Evolutionary conservation across 2,329 filamentous ascomycete genomes (phyloP).

Genomic region (Diaporthe sp.): DNA sequence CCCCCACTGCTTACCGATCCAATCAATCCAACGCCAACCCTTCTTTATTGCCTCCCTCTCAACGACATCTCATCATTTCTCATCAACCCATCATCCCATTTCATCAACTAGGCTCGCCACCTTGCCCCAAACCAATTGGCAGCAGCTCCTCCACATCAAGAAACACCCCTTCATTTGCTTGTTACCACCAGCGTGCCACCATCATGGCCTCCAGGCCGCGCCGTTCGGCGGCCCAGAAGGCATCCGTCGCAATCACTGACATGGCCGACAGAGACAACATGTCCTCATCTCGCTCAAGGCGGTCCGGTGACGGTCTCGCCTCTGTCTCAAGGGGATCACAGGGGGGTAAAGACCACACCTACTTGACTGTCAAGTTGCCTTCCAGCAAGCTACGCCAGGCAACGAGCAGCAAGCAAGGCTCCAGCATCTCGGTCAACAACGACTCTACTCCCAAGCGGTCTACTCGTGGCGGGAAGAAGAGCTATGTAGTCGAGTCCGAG

Average conservation of each 20-base stretch:
- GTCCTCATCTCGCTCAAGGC: conserved; percentile 63
- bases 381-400: conserved; percentile 66
- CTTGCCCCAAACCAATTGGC: background rate
- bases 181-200: background rate
- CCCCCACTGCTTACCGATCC: conserved; percentile 39
- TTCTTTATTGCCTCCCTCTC: conserved; percentile 16
- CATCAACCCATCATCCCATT: conserved; percentile 4
- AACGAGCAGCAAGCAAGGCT: conserved; percentile 56
- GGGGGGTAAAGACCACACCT: conserved; percentile 60
- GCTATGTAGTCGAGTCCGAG: conserved; percentile 70
- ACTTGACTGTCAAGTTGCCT: conserved; percentile 66
- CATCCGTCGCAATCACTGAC: conserved; percentile 63
- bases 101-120: conserved; percentile 1
- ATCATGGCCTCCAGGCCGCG: conserved; percentile 64
- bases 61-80: conserved; percentile 21
- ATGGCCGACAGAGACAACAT: conserved; percentile 66
- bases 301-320: conserved; percentile 60
- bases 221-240: conserved; percentile 61
- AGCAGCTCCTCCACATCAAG: conserved; percentile 4
- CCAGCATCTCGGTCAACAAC: conserved; percentile 47
- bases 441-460: conserved; percentile 64
- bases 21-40: conserved; percentile 33
- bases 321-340: conserved; percentile 59
- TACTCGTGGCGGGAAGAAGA: conserved; percentile 69
- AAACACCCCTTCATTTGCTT: background rate